Percentiles rank a stretch among this genome's conserved stretches.
phyloP scores from a whole-genome alignment of 106 monocot species.

The Dendrobium huoshanense region DNA sequence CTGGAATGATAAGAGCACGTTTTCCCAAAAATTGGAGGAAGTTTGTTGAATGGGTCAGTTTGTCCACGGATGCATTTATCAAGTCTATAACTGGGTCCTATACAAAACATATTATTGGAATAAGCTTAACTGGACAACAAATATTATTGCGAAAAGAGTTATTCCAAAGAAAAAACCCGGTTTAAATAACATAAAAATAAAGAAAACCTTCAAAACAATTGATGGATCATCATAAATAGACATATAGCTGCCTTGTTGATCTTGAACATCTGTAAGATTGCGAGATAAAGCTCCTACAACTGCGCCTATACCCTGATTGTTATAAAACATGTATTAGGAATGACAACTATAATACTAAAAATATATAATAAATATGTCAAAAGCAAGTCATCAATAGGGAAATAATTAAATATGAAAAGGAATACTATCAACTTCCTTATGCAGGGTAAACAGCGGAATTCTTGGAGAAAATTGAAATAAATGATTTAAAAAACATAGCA shows the following conservation, averaged over 20 bases:
- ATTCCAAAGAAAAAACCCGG: not conserved
- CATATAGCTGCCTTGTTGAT: conserved; percentile 60
- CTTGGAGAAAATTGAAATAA: too few species aligned
- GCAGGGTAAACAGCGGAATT: too few species aligned
- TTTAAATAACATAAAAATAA: not conserved
- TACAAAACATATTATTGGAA: conserved; percentile 3
- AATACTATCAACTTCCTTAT: too few species aligned
- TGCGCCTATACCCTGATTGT: conserved; percentile 71
- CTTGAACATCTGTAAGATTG: conserved; percentile 78
- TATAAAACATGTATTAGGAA: not conserved
- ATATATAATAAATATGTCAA: too few species aligned
- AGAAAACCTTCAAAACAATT: conserved; percentile 42
- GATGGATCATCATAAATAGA: conserved; percentile 91
- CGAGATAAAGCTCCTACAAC: conserved; percentile 91
- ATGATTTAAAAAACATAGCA: too few species aligned
- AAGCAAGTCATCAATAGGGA: too few species aligned
- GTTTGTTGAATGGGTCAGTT: conserved; percentile 72
- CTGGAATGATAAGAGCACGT: conserved; percentile 67
- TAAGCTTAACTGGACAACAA: not conserved
- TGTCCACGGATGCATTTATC: conserved; percentile 68
- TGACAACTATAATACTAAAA: too few species aligned
- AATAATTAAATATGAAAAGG: too few species aligned
- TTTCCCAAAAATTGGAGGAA: conserved; percentile 86
- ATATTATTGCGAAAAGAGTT: not conserved
- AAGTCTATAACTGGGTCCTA: conserved; percentile 87